Base-by-base conservation (phyloP, 805 yeast species). In the Starmerella kuoi region DNA sequence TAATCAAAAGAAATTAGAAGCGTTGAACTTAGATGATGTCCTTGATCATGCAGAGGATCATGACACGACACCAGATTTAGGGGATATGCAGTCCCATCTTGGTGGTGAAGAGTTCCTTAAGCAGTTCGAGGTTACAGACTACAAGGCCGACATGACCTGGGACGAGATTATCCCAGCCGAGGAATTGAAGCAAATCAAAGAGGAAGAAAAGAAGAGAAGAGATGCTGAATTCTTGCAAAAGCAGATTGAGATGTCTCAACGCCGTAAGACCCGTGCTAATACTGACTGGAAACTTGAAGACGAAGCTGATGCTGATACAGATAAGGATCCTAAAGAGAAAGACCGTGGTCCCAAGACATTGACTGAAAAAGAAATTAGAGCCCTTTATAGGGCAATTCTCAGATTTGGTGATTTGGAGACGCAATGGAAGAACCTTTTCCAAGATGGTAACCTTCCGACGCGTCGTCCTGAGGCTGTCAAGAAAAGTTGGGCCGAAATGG, bases 71-170 rank as follows among this genome's bases (percentile, higher is more conserved):
- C 96, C 97, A 0, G 98, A 91, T 31, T 62, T 91, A 18, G 97
- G 97, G 4, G 97, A 91, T 56, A 44, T 45, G 46, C 50, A 48
- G 43, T 83, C 95, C n/a, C 93, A 91, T 55, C 69, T 91, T 42
- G 99, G 99, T 46, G 95, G 97, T 44, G 99, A 91, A 61, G 99
- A 91, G 64, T 91, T 91, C 58, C 70, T 91, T 64, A 85, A 77
- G 57, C 99, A 91, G 63, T 91, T 91, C 60, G 98, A 91, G 63
- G 98, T 91, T 40, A 91, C 99, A 0, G 98, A 91, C 60, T 93
- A 87, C 61, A 91, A 91, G 65, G 97, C 98, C 1, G 95, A 88
- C 61, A 86, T 88, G 47, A 93, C 86, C 50, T 91, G 99, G 99
- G 97, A 91, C 65, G 99, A 91, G 61, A 91, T 91, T 53, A 91